Evolutionary conservation across 108 stramenopile species (phyloP), one percentile per base, ranked within the genome.

Genomic region (Tribonema minus): DNA sequence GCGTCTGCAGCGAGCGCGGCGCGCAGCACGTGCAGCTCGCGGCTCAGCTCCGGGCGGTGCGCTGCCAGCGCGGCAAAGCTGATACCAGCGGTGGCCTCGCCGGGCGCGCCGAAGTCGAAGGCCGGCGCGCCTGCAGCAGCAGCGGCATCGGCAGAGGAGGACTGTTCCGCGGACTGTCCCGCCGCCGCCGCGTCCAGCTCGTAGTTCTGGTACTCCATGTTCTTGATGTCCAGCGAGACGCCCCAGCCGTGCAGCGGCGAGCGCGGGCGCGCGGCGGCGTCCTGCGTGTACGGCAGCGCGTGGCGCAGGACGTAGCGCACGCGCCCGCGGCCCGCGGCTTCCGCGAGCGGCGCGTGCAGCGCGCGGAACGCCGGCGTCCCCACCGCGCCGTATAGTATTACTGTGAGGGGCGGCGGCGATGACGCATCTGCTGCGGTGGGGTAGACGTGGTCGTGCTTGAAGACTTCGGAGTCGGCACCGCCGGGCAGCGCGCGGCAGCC

Each of bases 151-250:
- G 1, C 0, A 0, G 0, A 3, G 29, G 29, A 4, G 30, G 12
- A 6, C 1, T 2, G 2, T 29, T 30, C 67, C 1, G 25, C 4
- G 25, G 61, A 23, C 15, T 61, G 4, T 4, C 62, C 5, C 7
- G n/a, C 15, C 37, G 38, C 67, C 67, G 25, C 64, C 78, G 64
- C 80, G 35, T 82, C 77, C 15, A 36, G 33, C 4, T 80, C 54
- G 26, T 87, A 40, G 64, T 82, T 88, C 62, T 67, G 40, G 76
- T 89, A 89, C 84, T 89, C 88, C 86, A 88, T 87, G 82, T 88
- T 87, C 82, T 88, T 88, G 30, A 89, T 72, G 67, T 89, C 88
- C 58, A 89, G 82, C n/a, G 65, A 37, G 26, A 85, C 87, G 0
- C 88, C 87, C 31, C 82, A 88, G 38, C 87, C 88, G 23, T 86